These are phyloP conservation scores for Arabidopsis thaliana DNA, from an alignment of 345 rosid species.

Conservation along the genomic window TAIR10.1 NC_003071.7:19500001-19500500, in stretches of 20 bases:
- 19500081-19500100: conserved; percentile 95
- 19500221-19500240: conserved; percentile 72
- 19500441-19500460: conserved; percentile 26
- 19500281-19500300: conserved; percentile 47
- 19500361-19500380: conserved; percentile 68
- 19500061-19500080: conserved; percentile 96
- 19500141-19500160: conserved; percentile 22
- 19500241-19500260: conserved; percentile 20
- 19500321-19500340: conserved; percentile 99
- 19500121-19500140: neutral
- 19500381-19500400: neutral
- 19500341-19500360: conserved; percentile 96
- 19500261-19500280: conserved; percentile 20
- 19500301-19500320: conserved; percentile 75
- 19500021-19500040: conserved; percentile 94
- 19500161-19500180: conserved; percentile 57
- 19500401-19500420: conserved; percentile 18
- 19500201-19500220: conserved; percentile 74
- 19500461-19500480: conserved; percentile 40
- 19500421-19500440: neutral
- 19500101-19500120: conserved; percentile 49
- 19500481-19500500: conserved; percentile 95
- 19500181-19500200: conserved; percentile 82
- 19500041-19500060: conserved; percentile 99
- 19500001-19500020: conserved; percentile 83